Conservation (phyloP, 129 eudicot genomes). For the Cynara cardunculus region DNA sequence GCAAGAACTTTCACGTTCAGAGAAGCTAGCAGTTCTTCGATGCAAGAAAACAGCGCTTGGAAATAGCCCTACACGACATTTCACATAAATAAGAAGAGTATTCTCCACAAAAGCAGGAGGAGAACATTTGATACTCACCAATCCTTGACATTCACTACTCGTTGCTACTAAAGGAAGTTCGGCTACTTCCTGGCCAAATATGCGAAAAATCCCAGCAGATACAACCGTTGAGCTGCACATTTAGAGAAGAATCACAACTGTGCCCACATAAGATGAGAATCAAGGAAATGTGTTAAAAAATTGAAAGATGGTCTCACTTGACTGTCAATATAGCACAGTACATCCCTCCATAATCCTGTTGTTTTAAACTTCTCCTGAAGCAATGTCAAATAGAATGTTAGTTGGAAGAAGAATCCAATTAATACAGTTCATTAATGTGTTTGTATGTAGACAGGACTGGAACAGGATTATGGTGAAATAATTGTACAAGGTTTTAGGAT, state of each 20-base stretch:
- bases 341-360: slow-evolving; percentile 84
- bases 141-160: slow-evolving; percentile 57
- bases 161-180: slow-evolving; percentile 96
- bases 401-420: neutral
- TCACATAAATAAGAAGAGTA: neutral
- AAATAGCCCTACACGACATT: slow-evolving; percentile 65
- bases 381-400: slow-evolving; percentile 4
- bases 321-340: slow-evolving; percentile 72
- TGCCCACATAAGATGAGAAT: neutral
- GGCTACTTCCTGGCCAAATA: slow-evolving; percentile 76
- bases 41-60: slow-evolving; percentile 65
- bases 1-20: slow-evolving; percentile 55
- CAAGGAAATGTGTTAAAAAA: neutral
- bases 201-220: slow-evolving; percentile 79
- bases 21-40: slow-evolving; percentile 63
- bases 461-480: neutral
- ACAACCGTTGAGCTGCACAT: slow-evolving; percentile 66
- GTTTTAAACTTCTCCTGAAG: slow-evolving; percentile 57
- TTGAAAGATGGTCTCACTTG: slow-evolving; percentile 46
- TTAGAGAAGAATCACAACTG: slow-evolving; percentile 1
- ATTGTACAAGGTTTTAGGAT: neutral
- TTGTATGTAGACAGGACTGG: neutral
- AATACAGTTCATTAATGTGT: neutral
- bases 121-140: slow-evolving; percentile 40
- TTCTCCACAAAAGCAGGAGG: neutral